Evolutionary conservation across 257 asterid genomes (phyloP).

Genomic region (Solanum pimpinellifolium): DNA sequence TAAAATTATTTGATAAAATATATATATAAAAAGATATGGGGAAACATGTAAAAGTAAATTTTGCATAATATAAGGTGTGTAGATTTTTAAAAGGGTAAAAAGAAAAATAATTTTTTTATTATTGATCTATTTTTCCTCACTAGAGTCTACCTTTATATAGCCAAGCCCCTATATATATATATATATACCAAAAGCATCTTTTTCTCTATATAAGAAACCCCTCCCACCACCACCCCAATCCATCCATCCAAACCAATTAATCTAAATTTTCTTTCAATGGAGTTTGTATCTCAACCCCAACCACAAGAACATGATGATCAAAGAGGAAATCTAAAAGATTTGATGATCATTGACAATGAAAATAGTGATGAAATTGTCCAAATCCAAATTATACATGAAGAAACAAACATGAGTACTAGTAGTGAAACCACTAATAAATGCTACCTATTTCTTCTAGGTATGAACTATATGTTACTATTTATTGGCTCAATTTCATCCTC

Average conservation of each 20-base stretch:
- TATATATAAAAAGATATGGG: background rate
- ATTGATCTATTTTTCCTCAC: background rate
- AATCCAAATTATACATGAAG: background rate
- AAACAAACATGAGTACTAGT: background rate
- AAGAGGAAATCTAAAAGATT: background rate
- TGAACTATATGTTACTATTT: slow-evolving; percentile 30
- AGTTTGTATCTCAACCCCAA: background rate
- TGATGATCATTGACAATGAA: background rate
- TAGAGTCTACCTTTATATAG: background rate
- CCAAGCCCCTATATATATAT: background rate
- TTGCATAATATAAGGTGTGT: background rate
- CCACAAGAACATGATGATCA: background rate
- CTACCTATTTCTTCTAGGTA: slow-evolving; percentile 21
- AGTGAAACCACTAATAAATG: background rate
- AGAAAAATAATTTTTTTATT: background rate
- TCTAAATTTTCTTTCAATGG: background rate
- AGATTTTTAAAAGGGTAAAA: background rate
- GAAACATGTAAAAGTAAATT: background rate
- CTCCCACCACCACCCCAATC: background rate
- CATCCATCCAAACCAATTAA: background rate
- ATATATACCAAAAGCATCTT: background rate
- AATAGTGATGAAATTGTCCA: background rate
- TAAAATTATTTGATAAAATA: background rate
- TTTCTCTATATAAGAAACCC: background rate
- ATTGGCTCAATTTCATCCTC: slow-evolving; percentile 41